Base-by-base conservation (phyloP, 2,329 filamentous ascomycete genomes). In the Aspergillus japonicus region DNA sequence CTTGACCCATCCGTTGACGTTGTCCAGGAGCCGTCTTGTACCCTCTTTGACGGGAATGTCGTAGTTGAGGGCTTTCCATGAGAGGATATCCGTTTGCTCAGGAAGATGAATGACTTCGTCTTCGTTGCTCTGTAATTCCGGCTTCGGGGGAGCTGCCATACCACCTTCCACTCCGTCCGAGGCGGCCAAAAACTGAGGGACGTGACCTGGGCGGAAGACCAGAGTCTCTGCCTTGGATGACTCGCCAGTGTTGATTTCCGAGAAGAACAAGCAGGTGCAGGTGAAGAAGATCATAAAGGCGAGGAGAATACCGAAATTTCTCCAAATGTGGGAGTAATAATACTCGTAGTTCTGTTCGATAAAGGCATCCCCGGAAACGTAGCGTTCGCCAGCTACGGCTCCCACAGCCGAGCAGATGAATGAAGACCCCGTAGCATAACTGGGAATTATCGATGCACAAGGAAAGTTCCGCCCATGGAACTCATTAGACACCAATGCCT, bases 1-100 rank as follows among this genome's bases (percentile, higher is more conserved):
- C 76, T 96, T 94, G 57, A 96, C 92, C 90, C 91, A 96, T 35
- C 93, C 93, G 93, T 75, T 94, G 89, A 69, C 63, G 44, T 69
- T 52, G 47, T 66, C 66, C 54, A 70, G 47, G 21, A 70, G 59
- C 24, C 64, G 59, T 12, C 64, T 63, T 16, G 64, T 66, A 6
- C 67, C 66, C 11, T 63, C 64, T 39, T 68, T 64, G 48, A 65
- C 75, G 90, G 85, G 80, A 91, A 91, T 88, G 60, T 90, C 87
- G 66, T 90, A 96, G 75, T 87, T 91, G 0, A 96, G 86, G 65
- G 92, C 82, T 63, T 86, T 83, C 91, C 91, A 96, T 68, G 90
- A 88, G 78, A 95, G 93, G 58, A 92, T 85, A 16, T 89, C 89
- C 2, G 84, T 90, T 71, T 90, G 87, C 62, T 47, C 19, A 6